These are phyloP conservation scores for Starmerella gropengiesseri DNA, from an alignment of 805 yeast genomes.

Conservation along the genomic window DNA sequence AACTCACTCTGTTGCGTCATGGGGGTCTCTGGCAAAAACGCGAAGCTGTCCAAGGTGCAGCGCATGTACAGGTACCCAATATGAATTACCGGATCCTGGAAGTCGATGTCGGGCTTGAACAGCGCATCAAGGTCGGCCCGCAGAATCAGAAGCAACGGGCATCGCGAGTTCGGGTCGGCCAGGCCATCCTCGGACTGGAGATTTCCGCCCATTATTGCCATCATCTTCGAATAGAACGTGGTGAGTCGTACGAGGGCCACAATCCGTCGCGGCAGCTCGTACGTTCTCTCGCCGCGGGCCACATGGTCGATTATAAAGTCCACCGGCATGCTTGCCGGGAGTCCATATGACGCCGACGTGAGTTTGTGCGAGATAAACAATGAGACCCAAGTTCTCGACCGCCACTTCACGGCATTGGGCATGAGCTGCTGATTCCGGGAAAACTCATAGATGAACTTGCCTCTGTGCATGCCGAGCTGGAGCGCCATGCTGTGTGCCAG, in stretches of 20 bases:
- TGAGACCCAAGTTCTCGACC: constrained; percentile 86
- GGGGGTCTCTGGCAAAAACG: constrained; percentile 70
- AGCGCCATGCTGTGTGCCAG: constrained; percentile 73
- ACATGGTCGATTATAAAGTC: constrained; percentile 65
- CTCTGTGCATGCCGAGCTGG: constrained; percentile 84
- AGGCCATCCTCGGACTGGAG: constrained; percentile 82
- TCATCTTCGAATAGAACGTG: constrained; percentile 72
- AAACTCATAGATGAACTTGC: constrained; percentile 81
- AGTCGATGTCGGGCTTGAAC: constrained; percentile 37
- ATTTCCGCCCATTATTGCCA: constrained; percentile 76
- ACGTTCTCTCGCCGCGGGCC: constrained; percentile 52
- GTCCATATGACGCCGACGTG: constrained; percentile 78
- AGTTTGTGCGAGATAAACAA: constrained; percentile 80
- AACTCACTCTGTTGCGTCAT: constrained; percentile 76
- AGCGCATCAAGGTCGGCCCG: constrained; percentile 69
- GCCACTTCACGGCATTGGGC: constrained; percentile 88
- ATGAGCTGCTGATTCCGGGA: constrained; percentile 79
- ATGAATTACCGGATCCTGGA: constrained; percentile 53
- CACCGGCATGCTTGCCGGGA: constrained; percentile 76
- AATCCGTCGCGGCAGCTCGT: constrained; percentile 44
- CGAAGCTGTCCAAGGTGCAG: constrained; percentile 75
- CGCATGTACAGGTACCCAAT: constrained; percentile 69
- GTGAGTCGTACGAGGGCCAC: constrained; percentile 62
- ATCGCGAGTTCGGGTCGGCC: constrained; percentile 71
- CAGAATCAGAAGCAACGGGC: constrained; percentile 64